Evolutionary conservation across 805 yeast genomes (phyloP), one percentile per base, ranked within the genome.

Genomic region (Sugiyamaella qingdaonensis): DNA sequence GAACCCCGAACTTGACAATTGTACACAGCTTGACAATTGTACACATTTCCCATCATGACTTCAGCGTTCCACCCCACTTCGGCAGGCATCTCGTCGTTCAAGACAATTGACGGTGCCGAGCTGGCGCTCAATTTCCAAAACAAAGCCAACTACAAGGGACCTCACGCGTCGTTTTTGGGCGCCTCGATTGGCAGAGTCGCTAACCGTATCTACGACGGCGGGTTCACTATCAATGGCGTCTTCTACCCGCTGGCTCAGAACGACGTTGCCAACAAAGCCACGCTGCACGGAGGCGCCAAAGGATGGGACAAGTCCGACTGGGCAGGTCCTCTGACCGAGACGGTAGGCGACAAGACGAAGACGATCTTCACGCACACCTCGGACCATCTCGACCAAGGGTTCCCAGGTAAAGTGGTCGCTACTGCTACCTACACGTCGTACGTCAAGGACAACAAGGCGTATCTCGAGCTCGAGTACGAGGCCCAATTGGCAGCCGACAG

Each of bases 111-210:
- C 42, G 64, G 64, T 27, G 53, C 56, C 35, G 61, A 61, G 45
- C 42, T 56, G 21, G 52, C 56, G 16, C 48, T 59, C 24, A 50
- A 51, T 35, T 61, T 60, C 48, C 53, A 56, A 37, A 58, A 61
- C 53, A 31, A 31, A 29, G 62, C 50, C 33, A 62, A 64, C 54
- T 63, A 62, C 52, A 45, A 31, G 43, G 59, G 60, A 19, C 56
- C 64, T 16, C 63, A 71, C 32, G 76, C 78, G 61, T 80, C 82
- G 16, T 81, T 71, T 63, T 74, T 82, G 53, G 88, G 88, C 35
- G 80, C 86, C 29, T 78, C 85, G 16, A 76, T 82, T 37, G 89
- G 89, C 29, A 73, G 88, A 44, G 77, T 73, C 54, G 87, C 87
- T 50, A 84, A 84, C 65, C 73, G 88, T 54, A 76, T 84, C 48